These are phyloP conservation scores for Chaetomium cochliodes DNA, from an alignment of 495 filamentous ascomycete genomes.

Conservation along the genomic window DNA sequence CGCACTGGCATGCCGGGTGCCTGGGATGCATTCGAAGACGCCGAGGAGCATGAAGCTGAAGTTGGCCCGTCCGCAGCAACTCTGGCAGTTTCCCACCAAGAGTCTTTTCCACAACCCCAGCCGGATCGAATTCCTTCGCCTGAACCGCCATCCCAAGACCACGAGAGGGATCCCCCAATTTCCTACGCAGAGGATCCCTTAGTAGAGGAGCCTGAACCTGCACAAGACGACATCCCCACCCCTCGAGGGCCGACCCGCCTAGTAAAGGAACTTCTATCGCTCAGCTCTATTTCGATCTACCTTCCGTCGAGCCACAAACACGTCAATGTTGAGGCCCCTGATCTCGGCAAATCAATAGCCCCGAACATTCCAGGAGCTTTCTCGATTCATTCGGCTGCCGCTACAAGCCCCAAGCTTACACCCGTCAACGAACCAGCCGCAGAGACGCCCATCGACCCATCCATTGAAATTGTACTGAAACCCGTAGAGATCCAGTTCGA, in stretches of 20 bases:
- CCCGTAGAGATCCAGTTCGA: constrained; percentile 61
- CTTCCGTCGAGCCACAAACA: constrained; percentile 44
- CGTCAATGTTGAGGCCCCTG: constrained; percentile 31
- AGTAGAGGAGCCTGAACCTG: constrained; percentile 20
- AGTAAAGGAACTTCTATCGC: constrained; percentile 49
- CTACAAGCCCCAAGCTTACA: constrained; percentile 25
- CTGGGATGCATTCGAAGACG: constrained; percentile 51
- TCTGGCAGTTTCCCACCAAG: not conserved
- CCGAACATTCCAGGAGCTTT: constrained; percentile 58
- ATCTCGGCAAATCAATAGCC: constrained; percentile 37
- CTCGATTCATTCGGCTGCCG: constrained; percentile 47
- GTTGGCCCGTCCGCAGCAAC: not conserved
- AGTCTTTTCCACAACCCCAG: not conserved
- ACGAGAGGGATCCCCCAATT: not conserved
- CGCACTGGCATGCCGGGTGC: constrained; percentile 57
- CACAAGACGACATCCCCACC: constrained; percentile 42
- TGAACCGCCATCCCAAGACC: not conserved
- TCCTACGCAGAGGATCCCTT: not conserved
- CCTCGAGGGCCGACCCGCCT: constrained; percentile 49
- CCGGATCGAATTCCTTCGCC: not conserved
- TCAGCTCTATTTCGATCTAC: constrained; percentile 44
- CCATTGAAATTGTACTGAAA: constrained; percentile 56
- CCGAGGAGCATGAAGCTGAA: constrained; percentile 3
- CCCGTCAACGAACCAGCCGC: constrained; percentile 10
- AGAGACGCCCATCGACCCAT: constrained; percentile 33